Evolutionary conservation across 768 basidiomycete genomes (phyloP).

Genomic region (Candolleomyces eurysporus): DNA sequence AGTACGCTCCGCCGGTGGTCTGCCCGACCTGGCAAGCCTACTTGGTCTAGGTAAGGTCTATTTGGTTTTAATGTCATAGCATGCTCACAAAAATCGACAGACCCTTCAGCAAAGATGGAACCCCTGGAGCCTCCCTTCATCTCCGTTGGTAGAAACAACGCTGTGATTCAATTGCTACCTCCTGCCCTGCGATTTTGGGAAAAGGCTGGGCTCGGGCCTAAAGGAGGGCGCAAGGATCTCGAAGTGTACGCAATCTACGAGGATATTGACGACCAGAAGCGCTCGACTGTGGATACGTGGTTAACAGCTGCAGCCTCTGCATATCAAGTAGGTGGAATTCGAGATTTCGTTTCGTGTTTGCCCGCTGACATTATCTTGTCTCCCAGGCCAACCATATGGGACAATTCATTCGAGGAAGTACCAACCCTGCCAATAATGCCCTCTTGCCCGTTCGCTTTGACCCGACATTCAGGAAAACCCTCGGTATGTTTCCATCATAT

Average conservation of each 20-base stretch:
- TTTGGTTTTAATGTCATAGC: too few relatives aligned
- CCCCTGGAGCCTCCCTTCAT: slow-evolving; percentile 54
- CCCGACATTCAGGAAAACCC: slow-evolving; percentile 60
- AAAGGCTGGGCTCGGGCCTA: slow-evolving; percentile 73
- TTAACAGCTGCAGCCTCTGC: slow-evolving; percentile 46
- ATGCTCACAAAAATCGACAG: background rate
- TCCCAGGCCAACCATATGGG: slow-evolving; percentile 63
- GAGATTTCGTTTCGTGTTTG: background rate
- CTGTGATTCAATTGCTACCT: slow-evolving; percentile 66
- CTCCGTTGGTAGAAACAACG: slow-evolving; percentile 63
- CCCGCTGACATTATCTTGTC: slow-evolving; percentile 13
- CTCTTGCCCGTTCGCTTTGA: slow-evolving; percentile 65
- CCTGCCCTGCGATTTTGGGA: slow-evolving; percentile 82
- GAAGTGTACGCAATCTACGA: slow-evolving; percentile 70
- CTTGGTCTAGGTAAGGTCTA: slow-evolving; percentile 34
- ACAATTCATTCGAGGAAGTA: slow-evolving; percentile 49
- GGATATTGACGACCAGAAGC: slow-evolving; percentile 49
- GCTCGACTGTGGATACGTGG: slow-evolving; percentile 56
- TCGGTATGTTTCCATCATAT: slow-evolving; percentile 40
- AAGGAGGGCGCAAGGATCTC: slow-evolving; percentile 69
- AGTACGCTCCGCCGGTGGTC: slow-evolving; percentile 36
- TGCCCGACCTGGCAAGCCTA: slow-evolving; percentile 42
- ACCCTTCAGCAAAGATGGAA: slow-evolving; percentile 15
- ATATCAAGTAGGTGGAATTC: slow-evolving; percentile 53
- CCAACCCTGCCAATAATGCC: slow-evolving; percentile 49